Conservation (phyloP, 2,329 filamentous ascomycete genomes). For the Hysterium pulicare region DNA sequence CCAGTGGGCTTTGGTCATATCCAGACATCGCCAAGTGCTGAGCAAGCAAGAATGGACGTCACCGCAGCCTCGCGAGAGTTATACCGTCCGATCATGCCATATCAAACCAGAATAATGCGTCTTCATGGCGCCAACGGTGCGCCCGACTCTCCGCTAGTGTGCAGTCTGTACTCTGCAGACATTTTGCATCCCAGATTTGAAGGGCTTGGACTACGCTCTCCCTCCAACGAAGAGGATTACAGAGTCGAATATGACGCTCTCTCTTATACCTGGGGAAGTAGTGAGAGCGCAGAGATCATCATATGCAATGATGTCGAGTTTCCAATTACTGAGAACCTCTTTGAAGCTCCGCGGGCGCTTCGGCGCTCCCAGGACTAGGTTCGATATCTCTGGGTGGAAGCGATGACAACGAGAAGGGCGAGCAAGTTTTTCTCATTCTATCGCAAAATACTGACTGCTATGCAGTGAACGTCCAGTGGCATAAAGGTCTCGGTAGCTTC, state of each 20-base stretch:
- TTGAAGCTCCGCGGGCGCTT: not conserved
- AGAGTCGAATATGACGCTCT: not conserved
- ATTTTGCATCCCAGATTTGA: not conserved
- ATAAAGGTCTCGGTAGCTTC: no score
- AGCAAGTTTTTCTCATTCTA: no score
- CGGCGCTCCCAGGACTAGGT: no score
- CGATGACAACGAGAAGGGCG: not conserved
- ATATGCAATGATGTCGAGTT: not conserved
- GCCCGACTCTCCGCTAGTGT: not conserved
- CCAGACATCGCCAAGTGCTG: no score
- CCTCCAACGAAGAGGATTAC: not conserved
- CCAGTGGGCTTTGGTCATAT: no score
- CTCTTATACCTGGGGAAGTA: not conserved
- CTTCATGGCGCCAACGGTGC: not conserved
- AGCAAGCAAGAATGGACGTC: no score
- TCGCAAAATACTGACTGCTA: no score
- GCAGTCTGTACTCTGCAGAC: not conserved
- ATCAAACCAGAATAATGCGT: not conserved
- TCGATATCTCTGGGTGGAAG: not conserved
- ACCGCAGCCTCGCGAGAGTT: no score
- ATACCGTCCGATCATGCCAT: no score
- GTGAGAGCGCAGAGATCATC: not conserved
- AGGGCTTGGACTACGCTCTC: not conserved
- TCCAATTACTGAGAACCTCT: not conserved
- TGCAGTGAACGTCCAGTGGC: no score